Evolutionary conservation across 2,329 filamentous ascomycete genomes (phyloP).

Genomic region (Fusarium haematococcum): DNA sequence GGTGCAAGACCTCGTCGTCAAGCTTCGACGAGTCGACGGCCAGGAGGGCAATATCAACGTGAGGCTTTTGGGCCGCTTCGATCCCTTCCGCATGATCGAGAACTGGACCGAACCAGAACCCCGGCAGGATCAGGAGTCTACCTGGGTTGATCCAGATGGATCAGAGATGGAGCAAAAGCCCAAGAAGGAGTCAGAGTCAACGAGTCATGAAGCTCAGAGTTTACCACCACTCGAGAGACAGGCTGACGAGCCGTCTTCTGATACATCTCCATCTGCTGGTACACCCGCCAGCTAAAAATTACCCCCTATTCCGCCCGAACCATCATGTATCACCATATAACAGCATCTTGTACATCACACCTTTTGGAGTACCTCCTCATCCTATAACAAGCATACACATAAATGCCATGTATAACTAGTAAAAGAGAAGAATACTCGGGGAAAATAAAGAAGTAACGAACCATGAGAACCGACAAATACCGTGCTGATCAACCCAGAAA

Average conservation of each 20-base stretch:
- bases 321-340: constrained; percentile 3
- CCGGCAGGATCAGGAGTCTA: background rate
- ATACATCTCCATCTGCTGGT: background rate
- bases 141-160: background rate
- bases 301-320: background rate
- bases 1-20: constrained; percentile 31
- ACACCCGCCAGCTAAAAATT: background rate
- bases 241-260: background rate
- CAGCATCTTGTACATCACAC: constrained; percentile 23
- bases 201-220: background rate
- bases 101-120: constrained; percentile 20
- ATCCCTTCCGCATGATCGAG: constrained; percentile 35
- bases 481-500: background rate
- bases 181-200: background rate
- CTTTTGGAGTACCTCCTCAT: constrained; percentile 6
- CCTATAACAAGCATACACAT: background rate
- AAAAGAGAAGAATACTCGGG: background rate
- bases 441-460: background rate
- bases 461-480: background rate
- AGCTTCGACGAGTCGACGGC: constrained; percentile 35
- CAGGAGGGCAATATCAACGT: constrained; percentile 35
- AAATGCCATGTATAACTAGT: constrained; percentile 29
- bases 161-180: background rate
- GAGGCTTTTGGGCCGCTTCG: constrained; percentile 39
- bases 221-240: background rate